Evolutionary conservation across 2,329 filamentous ascomycete genomes (phyloP).

Genomic region (Trichoderma brevicompactum): DNA sequence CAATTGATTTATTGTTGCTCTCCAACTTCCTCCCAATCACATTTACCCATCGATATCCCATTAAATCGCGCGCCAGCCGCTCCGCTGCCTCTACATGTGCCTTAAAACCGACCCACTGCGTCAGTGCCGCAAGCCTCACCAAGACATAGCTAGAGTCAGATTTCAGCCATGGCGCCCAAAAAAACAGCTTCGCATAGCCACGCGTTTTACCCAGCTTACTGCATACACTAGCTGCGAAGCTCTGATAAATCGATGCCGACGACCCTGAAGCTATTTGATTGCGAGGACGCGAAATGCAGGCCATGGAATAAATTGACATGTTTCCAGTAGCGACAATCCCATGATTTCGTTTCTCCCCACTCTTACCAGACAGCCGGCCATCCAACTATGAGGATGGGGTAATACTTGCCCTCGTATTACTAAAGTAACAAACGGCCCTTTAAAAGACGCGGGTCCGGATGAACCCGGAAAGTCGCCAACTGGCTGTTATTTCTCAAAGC

Average conservation of each 20-base stretch:
- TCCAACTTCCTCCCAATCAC: not conserved
- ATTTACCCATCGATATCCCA: not conserved
- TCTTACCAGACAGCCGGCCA: not conserved
- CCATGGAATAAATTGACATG: no score
- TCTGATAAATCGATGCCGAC: not conserved
- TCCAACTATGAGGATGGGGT: not conserved
- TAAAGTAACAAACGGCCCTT: not conserved
- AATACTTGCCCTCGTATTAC: not conserved
- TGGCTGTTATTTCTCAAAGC: not conserved
- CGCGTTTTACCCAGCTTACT: not conserved
- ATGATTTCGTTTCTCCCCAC: not conserved
- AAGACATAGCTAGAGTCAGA: conserved; percentile 1
- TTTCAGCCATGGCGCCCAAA: not conserved
- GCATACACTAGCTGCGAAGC: no score
- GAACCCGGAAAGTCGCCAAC: conserved; percentile 3
- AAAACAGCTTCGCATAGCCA: not conserved
- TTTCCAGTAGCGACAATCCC: no score
- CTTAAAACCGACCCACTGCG: not conserved
- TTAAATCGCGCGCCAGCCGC: conserved; percentile 5
- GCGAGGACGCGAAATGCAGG: no score
- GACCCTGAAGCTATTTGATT: not conserved
- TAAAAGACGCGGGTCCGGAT: not conserved
- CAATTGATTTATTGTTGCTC: not conserved
- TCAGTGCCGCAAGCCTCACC: conserved; percentile 11
- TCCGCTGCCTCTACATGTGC: no score